A percentile compares a stretch with the other conserved stretches of the same genome.
These are phyloP conservation scores for Lithospermum erythrorhizon DNA, from an alignment of 257 asterid genomes.

Conservation along the genomic window DNA sequence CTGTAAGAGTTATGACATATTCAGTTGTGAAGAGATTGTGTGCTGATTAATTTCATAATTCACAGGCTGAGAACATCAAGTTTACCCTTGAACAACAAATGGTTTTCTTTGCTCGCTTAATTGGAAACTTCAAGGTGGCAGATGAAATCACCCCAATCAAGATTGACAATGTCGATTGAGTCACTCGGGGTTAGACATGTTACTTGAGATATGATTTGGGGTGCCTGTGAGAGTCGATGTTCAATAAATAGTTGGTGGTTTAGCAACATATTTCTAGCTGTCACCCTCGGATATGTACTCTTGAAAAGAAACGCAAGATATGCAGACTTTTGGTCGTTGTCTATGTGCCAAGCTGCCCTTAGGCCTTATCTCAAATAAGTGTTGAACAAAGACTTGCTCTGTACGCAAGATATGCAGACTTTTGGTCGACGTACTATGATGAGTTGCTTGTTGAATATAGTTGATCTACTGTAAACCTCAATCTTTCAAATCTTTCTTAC, in stretches of 20 bases:
- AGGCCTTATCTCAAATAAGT: not conserved
- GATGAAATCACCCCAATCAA: conserved; percentile 66
- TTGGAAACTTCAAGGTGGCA: conserved; percentile 56
- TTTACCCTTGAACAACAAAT: conserved; percentile 89
- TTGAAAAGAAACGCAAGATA: too few species aligned
- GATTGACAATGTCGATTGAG: conserved; percentile 63
- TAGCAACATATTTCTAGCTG: not conserved
- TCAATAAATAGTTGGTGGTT: not conserved
- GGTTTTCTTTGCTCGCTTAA: conserved; percentile 83
- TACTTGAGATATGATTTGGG: too few species aligned
- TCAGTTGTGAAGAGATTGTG: not conserved
- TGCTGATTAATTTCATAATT: not conserved
- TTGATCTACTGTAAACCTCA: not conserved
- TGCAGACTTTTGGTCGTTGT: too few species aligned
- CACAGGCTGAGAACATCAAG: conserved; percentile 86
- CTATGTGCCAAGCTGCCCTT: not conserved
- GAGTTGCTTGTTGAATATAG: not conserved
- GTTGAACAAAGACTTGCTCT: too few species aligned
- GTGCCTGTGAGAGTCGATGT: not conserved
- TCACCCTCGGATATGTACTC: too few species aligned
- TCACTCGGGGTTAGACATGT: not conserved
- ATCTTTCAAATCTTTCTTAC: too few species aligned
- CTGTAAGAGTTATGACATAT: not conserved
- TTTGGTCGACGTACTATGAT: too few species aligned
- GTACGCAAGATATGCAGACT: too few species aligned